phyloP scores from a whole-genome alignment of 805 yeast species.

The Teunomyces funiuensis region DNA sequence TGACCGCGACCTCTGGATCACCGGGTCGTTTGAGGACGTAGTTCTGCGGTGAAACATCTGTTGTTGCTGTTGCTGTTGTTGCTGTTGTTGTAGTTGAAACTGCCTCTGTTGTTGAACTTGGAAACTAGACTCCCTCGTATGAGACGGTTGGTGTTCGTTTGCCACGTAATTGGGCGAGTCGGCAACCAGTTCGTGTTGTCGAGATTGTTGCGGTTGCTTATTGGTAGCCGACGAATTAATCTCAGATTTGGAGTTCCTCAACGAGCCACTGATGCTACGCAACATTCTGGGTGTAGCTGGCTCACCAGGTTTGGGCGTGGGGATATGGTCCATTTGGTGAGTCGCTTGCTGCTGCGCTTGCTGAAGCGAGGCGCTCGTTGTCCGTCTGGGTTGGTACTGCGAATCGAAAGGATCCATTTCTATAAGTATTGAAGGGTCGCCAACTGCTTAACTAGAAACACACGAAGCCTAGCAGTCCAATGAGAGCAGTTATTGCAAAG shows the following conservation, averaged over 20 bases:
- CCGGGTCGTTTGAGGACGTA: conserved; percentile 3
- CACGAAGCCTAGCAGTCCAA: not conserved
- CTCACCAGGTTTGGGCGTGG: conserved; percentile 19
- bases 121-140: conserved; percentile 17
- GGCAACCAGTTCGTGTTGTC: conserved; percentile 2
- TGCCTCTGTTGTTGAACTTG: conserved; percentile 8
- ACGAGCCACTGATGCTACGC: conserved; percentile 51
- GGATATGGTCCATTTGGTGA: conserved; percentile 1
- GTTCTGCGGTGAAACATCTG: conserved; percentile 8
- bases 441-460: not conserved
- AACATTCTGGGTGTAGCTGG: conserved; percentile 75
- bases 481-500: not conserved
- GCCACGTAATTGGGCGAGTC: conserved; percentile 16
- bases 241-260: conserved; percentile 15
- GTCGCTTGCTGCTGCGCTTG: conserved; percentile 1
- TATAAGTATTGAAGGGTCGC: not conserved
- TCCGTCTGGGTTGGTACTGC: conserved; percentile 8
- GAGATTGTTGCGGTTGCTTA: conserved; percentile 6
- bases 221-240: conserved; percentile 10
- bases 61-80: conserved; percentile 3
- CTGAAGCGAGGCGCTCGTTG: conserved; percentile 3
- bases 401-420: conserved; percentile 8
- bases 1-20: conserved; percentile 6
- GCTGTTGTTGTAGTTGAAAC: conserved; percentile 9
- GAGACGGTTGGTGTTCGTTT: conserved; percentile 7